Conservation (phyloP, 73 alveolate genomes). For the Paramecium biaurelia region DNA sequence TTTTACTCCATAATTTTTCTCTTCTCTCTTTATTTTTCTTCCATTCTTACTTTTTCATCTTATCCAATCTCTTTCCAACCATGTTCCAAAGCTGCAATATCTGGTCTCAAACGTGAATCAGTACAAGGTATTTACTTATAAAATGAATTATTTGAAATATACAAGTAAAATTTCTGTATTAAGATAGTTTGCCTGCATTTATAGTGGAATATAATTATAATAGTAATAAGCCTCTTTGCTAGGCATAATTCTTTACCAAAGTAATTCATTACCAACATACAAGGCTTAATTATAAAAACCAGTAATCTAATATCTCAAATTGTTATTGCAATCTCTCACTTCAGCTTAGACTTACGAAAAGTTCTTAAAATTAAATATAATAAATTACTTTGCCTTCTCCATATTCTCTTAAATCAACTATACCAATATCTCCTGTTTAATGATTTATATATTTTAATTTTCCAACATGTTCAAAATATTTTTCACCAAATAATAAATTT, state of each 20-base stretch:
- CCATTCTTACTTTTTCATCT: background rate
- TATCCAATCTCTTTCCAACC: slow-evolving; percentile 12
- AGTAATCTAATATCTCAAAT: background rate
- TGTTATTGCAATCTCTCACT: background rate
- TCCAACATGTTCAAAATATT: slow-evolving; percentile 42
- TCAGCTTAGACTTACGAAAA: background rate
- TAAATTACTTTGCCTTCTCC: slow-evolving; percentile 6
- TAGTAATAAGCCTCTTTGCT: background rate
- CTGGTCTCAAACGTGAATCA: background rate
- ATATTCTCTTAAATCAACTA: background rate
- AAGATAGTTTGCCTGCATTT: slow-evolving; percentile 1
- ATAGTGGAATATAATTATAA: background rate
- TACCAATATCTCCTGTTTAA: slow-evolving; percentile 15
- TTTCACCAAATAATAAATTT: background rate
- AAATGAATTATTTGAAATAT: background rate
- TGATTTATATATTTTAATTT: background rate
- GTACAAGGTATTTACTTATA: background rate
- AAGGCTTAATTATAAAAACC: background rate
- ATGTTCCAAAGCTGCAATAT: slow-evolving; percentile 22
- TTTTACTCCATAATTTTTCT: background rate
- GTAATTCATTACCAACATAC: background rate
- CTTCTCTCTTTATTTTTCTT: background rate
- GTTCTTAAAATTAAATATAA: background rate
- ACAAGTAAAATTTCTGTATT: background rate
- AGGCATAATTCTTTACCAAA: background rate